Base-by-base conservation (phyloP, 371 early-diverging fungal species). In the Blastocladiella emersonii region DNA sequence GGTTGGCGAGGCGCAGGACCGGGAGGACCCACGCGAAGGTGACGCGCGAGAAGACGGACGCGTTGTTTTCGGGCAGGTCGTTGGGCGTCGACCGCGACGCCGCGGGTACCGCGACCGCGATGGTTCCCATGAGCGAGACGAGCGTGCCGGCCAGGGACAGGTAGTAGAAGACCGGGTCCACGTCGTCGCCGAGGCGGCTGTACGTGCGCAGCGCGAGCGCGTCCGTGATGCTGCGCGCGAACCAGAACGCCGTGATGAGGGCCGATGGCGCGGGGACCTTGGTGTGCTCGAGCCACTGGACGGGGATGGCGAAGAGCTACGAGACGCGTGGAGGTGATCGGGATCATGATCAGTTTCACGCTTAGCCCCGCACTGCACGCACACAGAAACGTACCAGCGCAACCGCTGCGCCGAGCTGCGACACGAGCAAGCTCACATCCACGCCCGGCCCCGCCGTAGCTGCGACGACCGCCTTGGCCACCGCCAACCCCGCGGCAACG, bases 21-120 rank as follows among this genome's bases (percentile, higher is more conserved):
- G 84, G 83, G 39, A 87, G 84, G 85, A 97, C 89, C 97, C 97
- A 97, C 41, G 81, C 74, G 71, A 95, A 97, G 0, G 87, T 82
- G 13, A 92, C 68, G 41, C 80, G 74, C 19, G 91, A 87, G 67
- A 92, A 92, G 43, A 95, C 83, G 66, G 89, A 88, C 41, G 93
- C 86, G 21, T 75, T 79, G 32, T 83, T 84, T 67, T 95, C 95
- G 5, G 91, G 91, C 32, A 32, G 30, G 13, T 53, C 55, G 45
- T 44, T 21, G 55, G 55, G 32, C 13, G 10, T 13, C n/a, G n/a
- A n/a, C 17, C 45, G 10, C 23, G 19, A 19, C 49, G 49, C 7
- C 39, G 7, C 39, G 5, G 39, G 39, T 37, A 5, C 7, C 5
- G 39, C 39, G 39, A 37, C 39, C 7, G 5, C 5, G 13, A 37